Evolutionary conservation across 352 stramenopile species (phyloP).

Genomic region (Phytophthora melonis): DNA sequence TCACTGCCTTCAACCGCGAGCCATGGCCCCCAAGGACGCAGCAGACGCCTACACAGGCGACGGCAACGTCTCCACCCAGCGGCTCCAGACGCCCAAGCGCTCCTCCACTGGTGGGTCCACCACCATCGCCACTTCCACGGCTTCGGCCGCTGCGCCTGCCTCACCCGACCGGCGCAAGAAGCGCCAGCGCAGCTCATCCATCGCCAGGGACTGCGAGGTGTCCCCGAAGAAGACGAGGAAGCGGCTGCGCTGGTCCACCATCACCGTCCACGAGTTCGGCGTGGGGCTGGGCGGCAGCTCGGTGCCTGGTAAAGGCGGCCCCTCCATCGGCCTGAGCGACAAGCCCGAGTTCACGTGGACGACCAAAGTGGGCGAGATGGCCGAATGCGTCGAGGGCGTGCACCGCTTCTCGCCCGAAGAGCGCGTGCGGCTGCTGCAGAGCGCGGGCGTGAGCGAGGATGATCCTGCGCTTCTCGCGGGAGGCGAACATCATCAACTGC

Average conservation of each 20-base stretch:
- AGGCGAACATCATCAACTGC: constrained; percentile 73
- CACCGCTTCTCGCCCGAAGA: constrained; percentile 69
- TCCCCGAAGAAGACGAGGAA: constrained; percentile 29
- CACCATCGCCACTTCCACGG: constrained; percentile 3
- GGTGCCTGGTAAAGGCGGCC: constrained; percentile 64
- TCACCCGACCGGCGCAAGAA: constrained; percentile 25
- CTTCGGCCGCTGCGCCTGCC: neutral
- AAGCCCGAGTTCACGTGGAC: constrained; percentile 73
- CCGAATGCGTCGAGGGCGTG: constrained; percentile 68
- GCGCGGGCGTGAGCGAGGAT: constrained; percentile 69
- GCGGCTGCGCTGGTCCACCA: constrained; percentile 45
- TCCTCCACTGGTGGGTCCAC: neutral
- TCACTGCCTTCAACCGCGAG: neutral
- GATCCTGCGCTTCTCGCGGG: constrained; percentile 70
- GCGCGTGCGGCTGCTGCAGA: constrained; percentile 64
- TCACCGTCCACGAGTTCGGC: constrained; percentile 72
- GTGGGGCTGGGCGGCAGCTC: constrained; percentile 63
- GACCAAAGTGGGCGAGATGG: constrained; percentile 77
- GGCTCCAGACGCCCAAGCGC: constrained; percentile 10
- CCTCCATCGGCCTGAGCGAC: constrained; percentile 67
- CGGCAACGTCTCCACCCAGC: constrained; percentile 10
- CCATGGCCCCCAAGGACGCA: constrained; percentile 62
- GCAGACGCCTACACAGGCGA: constrained; percentile 16
- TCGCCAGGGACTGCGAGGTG: neutral
- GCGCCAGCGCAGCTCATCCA: constrained; percentile 23